These are phyloP conservation scores for Arabis alpina DNA, from an alignment of 345 rosid genomes.

Conservation along the genomic window DNA sequence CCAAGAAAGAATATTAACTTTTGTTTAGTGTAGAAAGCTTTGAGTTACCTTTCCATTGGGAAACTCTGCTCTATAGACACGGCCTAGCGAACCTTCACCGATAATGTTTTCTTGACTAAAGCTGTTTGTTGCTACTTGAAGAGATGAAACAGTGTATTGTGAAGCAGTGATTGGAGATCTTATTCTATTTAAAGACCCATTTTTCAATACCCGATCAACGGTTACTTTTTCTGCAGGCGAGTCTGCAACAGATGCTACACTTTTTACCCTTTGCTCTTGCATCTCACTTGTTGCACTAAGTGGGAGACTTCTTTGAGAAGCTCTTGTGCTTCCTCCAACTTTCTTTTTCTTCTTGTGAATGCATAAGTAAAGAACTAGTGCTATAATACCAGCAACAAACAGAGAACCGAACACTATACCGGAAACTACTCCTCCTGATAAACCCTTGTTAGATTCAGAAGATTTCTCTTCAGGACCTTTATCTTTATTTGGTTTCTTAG, in stretches of 20 bases:
- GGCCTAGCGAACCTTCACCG: slow-evolving; percentile 98
- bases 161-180: slow-evolving; percentile 84
- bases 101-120: slow-evolving; percentile 88
- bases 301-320: slow-evolving; percentile 57
- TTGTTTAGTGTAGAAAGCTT: slow-evolving; percentile 5
- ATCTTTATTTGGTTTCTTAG: slow-evolving; percentile 41
- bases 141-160: slow-evolving; percentile 79
- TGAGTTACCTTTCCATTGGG: slow-evolving; percentile 78
- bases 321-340: slow-evolving; percentile 48
- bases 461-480: slow-evolving; percentile 48
- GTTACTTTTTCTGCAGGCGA: slow-evolving; percentile 68
- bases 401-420: slow-evolving; percentile 73
- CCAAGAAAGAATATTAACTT: neutral
- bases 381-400: slow-evolving; percentile 52
- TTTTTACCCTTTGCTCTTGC: slow-evolving; percentile 73
- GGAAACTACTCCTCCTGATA: slow-evolving; percentile 62
- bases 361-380: slow-evolving; percentile 60
- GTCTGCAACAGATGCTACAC: slow-evolving; percentile 70
- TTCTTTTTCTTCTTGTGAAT: slow-evolving; percentile 51
- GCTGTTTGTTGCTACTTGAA: slow-evolving; percentile 91
- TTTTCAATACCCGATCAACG: slow-evolving; percentile 66
- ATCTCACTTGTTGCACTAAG: slow-evolving; percentile 49
- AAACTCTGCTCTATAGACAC: slow-evolving; percentile 93
- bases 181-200: slow-evolving; percentile 68
- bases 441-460: slow-evolving; percentile 56